Evolutionary conservation across 306 rosid species (phyloP).

Genomic region (Acacia confusa): DNA sequence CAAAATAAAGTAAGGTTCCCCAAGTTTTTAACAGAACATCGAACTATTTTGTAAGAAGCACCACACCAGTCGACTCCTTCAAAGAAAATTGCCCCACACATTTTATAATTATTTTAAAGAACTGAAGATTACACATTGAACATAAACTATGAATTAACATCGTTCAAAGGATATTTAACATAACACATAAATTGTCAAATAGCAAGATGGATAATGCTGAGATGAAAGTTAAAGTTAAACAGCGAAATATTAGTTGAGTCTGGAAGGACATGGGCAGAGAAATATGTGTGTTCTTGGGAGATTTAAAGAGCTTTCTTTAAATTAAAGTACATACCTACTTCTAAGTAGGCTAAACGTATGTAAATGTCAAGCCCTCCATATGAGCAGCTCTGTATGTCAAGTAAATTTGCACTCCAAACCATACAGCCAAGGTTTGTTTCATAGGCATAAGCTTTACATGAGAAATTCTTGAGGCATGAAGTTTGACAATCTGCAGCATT

Average conservation of each 20-base stretch:
- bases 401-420: background rate
- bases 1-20: too few relatives aligned
- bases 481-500: background rate
- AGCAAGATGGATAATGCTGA: background rate
- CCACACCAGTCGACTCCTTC: too few relatives aligned
- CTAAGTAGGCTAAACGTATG: background rate
- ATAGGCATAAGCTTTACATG: constrained; percentile 2
- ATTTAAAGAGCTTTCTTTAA: background rate
- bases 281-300: background rate
- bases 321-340: background rate
- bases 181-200: too few relatives aligned
- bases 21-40: too few relatives aligned
- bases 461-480: background rate
- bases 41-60: too few relatives aligned
- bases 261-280: background rate
- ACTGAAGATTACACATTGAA: too few relatives aligned
- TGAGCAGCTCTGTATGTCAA: background rate
- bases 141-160: too few relatives aligned
- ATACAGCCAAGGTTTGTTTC: background rate
- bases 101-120: too few relatives aligned
- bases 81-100: too few relatives aligned
- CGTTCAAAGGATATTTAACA: too few relatives aligned
- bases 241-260: too few relatives aligned
- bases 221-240: background rate
- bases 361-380: background rate